Evolutionary conservation across 2,329 filamentous ascomycete genomes (phyloP).

Genomic region (Gnomoniopsis sp.): DNA sequence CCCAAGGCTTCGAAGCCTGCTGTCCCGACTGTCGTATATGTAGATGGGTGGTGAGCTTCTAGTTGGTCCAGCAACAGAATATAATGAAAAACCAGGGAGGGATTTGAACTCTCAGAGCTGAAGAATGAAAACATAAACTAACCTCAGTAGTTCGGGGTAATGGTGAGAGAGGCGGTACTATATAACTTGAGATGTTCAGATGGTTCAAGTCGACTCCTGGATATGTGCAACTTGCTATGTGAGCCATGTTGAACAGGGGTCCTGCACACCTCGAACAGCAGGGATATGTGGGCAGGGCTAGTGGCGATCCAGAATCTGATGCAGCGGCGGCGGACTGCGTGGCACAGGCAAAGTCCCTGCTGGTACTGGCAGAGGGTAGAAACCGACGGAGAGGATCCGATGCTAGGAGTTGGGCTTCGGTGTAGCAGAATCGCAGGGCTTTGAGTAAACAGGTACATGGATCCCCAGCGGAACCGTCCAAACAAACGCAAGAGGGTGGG

Average conservation of each 20-base stretch:
- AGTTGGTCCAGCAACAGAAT: slow-evolving; percentile 9
- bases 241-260: slow-evolving; percentile 47
- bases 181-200: slow-evolving; percentile 41
- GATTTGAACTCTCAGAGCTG: slow-evolving; percentile 17
- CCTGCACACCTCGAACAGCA: slow-evolving; percentile 1
- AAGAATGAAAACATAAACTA: slow-evolving; percentile 28
- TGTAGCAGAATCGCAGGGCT: slow-evolving; percentile 11
- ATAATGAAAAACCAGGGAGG: slow-evolving; percentile 11
- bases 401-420: slow-evolving; percentile 3
- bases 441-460: slow-evolving; percentile 7
- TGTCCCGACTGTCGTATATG: slow-evolving; percentile 19
- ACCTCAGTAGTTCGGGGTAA: slow-evolving; percentile 41
- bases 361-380: slow-evolving; percentile 3
- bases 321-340: slow-evolving; percentile 11
- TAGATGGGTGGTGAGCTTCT: slow-evolving; percentile 4
- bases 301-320: slow-evolving; percentile 15
- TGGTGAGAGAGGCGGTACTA: slow-evolving; percentile 48
- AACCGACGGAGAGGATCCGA: slow-evolving; percentile 12
- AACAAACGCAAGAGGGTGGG: slow-evolving; percentile 1
- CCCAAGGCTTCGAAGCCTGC: slow-evolving; percentile 43
- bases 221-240: slow-evolving; percentile 57
- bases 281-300: slow-evolving; percentile 8
- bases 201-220: slow-evolving; percentile 42
- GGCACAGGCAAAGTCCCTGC: slow-evolving; percentile 16
- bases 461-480: slow-evolving; percentile 6